Percentiles rank a stretch among this genome's conserved stretches.
phyloP scores from a whole-genome alignment of 257 asterid genomes.

The Nicotiana tabacum region DNA sequence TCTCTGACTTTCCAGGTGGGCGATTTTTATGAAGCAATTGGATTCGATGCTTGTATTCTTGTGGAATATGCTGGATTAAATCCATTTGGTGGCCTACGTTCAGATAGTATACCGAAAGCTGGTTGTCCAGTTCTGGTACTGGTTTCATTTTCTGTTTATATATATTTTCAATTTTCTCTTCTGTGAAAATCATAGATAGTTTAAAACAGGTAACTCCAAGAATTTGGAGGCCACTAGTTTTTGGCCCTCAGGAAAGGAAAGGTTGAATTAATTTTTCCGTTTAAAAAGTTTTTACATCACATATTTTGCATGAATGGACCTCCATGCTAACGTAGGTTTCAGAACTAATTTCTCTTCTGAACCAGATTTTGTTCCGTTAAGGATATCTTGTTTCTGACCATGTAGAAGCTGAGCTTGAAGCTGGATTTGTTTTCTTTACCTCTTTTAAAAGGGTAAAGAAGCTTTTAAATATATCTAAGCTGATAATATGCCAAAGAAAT shows the following conservation, averaged over 20 bases:
- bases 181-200: not conserved
- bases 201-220: not conserved
- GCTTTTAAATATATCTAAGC: not conserved
- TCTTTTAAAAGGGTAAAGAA: not conserved
- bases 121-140: constrained; percentile 97
- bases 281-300: not conserved
- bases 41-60: constrained; percentile 92
- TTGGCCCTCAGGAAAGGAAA: not conserved
- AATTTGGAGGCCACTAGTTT: not conserved
- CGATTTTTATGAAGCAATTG: constrained; percentile 93
- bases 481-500: not conserved
- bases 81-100: constrained; percentile 92
- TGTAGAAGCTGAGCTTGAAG: constrained; percentile 3
- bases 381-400: not conserved
- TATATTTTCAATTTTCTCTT: not conserved
- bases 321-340: not conserved
- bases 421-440: not conserved
- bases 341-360: not conserved
- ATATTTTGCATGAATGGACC: constrained; percentile 1
- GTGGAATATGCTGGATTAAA: constrained; percentile 98
- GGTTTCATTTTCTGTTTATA: not conserved
- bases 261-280: not conserved
- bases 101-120: constrained; percentile 93
- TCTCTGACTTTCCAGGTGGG: constrained; percentile 61
- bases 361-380: constrained; percentile 4